These are phyloP conservation scores for Oehlia diaphana DNA, from an alignment of 192 early-diverging fungal species.

Conservation along the genomic window DNA sequence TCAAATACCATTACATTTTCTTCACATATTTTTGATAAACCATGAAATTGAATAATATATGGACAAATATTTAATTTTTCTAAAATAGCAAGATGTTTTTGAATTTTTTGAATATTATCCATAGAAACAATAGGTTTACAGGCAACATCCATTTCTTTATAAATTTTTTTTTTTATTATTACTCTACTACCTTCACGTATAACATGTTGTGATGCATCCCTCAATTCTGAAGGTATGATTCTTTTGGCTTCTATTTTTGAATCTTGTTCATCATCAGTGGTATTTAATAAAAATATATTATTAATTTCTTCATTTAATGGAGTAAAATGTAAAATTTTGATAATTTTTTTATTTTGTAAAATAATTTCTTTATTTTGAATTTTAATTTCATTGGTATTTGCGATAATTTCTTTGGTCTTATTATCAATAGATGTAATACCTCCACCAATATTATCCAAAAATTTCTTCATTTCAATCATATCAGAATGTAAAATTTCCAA, in stretches of 20 bases:
- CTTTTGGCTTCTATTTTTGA: background rate
- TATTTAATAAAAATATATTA: background rate
- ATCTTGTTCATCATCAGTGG: background rate
- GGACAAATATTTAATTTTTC: constrained; percentile 3
- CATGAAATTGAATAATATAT: constrained; percentile 24
- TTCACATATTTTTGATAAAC: constrained; percentile 4
- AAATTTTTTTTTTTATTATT: background rate
- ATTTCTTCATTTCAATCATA: background rate
- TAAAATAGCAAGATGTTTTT: constrained; percentile 20
- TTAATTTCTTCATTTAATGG: background rate
- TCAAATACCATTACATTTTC: constrained; percentile 21
- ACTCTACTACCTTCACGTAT: background rate
- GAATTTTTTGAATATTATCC: background rate
- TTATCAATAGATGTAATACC: background rate
- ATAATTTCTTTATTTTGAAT: background rate
- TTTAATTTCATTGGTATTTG: too few relatives aligned
- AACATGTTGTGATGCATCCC: background rate
- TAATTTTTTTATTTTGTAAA: background rate
- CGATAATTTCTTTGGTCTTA: background rate
- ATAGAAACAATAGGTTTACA: background rate
- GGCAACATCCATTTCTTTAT: background rate
- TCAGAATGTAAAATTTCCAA: background rate
- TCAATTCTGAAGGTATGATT: background rate
- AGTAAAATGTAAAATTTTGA: background rate
- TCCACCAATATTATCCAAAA: background rate